These are phyloP conservation scores for Solanum paucissectum DNA, from an alignment of 257 asterid genomes.

Conservation along the genomic window DNA sequence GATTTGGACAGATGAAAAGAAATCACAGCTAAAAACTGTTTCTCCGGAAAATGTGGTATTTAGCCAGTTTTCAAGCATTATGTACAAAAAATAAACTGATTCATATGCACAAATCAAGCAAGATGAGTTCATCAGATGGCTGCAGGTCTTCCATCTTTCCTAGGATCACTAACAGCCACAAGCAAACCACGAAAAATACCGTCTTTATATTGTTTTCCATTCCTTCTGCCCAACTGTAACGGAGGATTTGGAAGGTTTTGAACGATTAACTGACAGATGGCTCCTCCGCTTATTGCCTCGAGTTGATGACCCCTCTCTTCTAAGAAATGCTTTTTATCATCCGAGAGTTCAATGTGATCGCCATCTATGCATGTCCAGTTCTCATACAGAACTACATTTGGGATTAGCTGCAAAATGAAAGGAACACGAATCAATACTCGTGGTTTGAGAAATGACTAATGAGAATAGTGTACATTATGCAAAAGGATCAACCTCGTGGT, in stretches of 20 bases:
- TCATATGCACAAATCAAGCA: background rate
- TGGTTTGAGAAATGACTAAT: background rate
- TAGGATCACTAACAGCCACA: conserved; percentile 77
- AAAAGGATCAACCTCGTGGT: conserved; percentile 49
- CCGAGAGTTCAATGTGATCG: conserved; percentile 65
- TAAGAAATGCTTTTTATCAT: conserved; percentile 40
- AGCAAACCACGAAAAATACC: conserved; percentile 35
- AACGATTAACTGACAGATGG: conserved; percentile 72
- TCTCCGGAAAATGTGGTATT: background rate
- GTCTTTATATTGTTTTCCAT: conserved; percentile 14
- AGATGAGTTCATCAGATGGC: conserved; percentile 36
- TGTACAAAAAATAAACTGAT: background rate
- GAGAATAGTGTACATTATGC: background rate
- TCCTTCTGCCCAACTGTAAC: conserved; percentile 5
- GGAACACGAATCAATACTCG: background rate
- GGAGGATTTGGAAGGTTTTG: conserved; percentile 26
- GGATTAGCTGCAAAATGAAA: conserved; percentile 47
- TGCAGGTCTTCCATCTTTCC: conserved; percentile 89
- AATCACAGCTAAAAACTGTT: background rate
- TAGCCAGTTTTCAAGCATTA: background rate
- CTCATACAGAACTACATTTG: conserved; percentile 64
- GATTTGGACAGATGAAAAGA: background rate
- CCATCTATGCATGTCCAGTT: conserved; percentile 79
- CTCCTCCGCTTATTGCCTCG: conserved; percentile 52
- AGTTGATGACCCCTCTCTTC: conserved; percentile 58